phyloP scores from a whole-genome alignment of 2,329 filamentous ascomycete genomes.

The Phoma sp. region DNA sequence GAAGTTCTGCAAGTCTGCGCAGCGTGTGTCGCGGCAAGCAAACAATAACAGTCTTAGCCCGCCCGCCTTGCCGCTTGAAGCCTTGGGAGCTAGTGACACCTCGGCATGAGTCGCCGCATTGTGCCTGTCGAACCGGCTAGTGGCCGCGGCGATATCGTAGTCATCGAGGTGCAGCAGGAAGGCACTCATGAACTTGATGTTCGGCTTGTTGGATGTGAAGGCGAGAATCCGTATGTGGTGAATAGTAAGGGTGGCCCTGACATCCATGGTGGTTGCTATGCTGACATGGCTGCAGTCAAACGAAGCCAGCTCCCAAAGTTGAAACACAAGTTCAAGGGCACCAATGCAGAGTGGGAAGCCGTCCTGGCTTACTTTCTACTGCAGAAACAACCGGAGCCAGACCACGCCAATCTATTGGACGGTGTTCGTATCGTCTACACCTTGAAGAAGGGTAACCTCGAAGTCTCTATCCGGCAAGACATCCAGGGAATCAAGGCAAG shows the following conservation, averaged over 20 bases:
- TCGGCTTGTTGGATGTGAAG: constrained; percentile 73
- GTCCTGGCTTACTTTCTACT: constrained; percentile 67
- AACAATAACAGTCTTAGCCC: constrained; percentile 4
- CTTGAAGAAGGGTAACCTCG: constrained; percentile 61
- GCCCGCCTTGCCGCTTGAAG: constrained; percentile 11
- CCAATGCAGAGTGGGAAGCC: constrained; percentile 68
- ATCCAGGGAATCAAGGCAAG: constrained; percentile 70
- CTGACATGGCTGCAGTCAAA: constrained; percentile 43
- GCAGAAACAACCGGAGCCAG: constrained; percentile 48
- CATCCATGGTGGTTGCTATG: constrained; percentile 20
- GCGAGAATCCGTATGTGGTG: constrained; percentile 65
- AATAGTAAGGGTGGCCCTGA: constrained; percentile 59
- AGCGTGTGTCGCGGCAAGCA: not conserved
- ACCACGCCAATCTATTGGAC: constrained; percentile 57
- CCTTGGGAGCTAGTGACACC: constrained; percentile 1
- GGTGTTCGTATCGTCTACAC: constrained; percentile 67
- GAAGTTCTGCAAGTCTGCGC: not conserved
- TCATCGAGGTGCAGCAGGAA: constrained; percentile 66
- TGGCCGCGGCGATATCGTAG: constrained; percentile 60
- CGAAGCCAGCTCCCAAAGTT: constrained; percentile 42
- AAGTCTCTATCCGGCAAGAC: constrained; percentile 70
- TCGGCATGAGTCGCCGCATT: constrained; percentile 27
- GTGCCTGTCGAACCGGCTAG: constrained; percentile 67
- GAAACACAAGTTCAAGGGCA: constrained; percentile 46
- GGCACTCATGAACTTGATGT: constrained; percentile 65